Percentiles rank a stretch among this genome's conserved stretches.
Conservation (phyloP, 2,329 filamentous ascomycete genomes). For the Phoma sp. region DNA sequence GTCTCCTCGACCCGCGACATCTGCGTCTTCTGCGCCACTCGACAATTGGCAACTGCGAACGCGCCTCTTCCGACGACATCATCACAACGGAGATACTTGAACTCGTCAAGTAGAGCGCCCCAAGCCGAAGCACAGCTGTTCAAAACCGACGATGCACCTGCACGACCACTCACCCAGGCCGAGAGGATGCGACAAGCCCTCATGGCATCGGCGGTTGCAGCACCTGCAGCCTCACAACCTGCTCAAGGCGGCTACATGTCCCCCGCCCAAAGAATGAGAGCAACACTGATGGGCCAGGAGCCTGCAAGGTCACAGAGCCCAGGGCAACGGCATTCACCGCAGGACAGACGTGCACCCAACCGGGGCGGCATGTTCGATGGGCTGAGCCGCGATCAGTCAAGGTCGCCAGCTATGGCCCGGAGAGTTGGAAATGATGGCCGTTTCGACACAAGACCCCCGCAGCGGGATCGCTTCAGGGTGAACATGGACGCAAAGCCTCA, state of each 20-base stretch:
- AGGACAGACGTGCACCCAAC: slow-evolving; percentile 24
- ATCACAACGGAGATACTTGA: slow-evolving; percentile 43
- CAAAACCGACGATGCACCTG: slow-evolving; percentile 29
- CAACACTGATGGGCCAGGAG: slow-evolving; percentile 13
- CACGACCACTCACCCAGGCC: slow-evolving; percentile 35
- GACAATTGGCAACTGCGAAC: slow-evolving; percentile 36
- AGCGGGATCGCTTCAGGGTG: slow-evolving; percentile 34
- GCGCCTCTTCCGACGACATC: slow-evolving; percentile 19
- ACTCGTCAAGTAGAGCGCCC: slow-evolving; percentile 41
- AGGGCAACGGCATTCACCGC: slow-evolving; percentile 18
- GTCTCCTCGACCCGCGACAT: slow-evolving; percentile 46
- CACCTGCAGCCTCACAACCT: slow-evolving; percentile 4
- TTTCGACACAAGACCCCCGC: slow-evolving; percentile 9
- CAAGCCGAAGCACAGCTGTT: slow-evolving; percentile 41
- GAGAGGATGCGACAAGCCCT: slow-evolving; percentile 39
- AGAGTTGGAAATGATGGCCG: not conserved
- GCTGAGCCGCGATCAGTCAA: slow-evolving; percentile 26
- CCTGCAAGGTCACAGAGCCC: slow-evolving; percentile 18
- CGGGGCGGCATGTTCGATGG: slow-evolving; percentile 26
- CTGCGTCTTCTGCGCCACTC: slow-evolving; percentile 50
- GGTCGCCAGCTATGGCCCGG: slow-evolving; percentile 12
- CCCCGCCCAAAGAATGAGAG: slow-evolving; percentile 29
- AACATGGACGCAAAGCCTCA: slow-evolving; percentile 43
- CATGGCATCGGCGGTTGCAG: slow-evolving; percentile 26
- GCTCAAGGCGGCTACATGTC: slow-evolving; percentile 24